phyloP scores from a whole-genome alignment of 352 stramenopile species.

The Globisporangium sylvaticum region DNA sequence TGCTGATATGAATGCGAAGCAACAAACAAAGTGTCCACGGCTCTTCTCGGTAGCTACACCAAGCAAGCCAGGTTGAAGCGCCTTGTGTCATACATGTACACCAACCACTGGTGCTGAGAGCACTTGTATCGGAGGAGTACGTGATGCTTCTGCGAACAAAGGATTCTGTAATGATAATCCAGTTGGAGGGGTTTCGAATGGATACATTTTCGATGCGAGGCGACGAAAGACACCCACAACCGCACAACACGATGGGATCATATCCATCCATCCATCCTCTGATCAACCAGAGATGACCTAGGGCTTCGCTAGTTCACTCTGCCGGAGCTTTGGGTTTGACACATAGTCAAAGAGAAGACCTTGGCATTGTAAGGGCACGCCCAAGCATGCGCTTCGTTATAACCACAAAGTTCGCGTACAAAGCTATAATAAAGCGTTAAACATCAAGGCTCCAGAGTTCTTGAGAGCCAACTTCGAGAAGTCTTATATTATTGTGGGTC shows the following conservation, averaged over 20 bases:
- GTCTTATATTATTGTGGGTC: not conserved
- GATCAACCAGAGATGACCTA: not conserved
- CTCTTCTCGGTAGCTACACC: not conserved
- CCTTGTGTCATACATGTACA: not conserved
- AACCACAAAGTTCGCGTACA: too few species aligned
- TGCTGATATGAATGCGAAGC: not conserved
- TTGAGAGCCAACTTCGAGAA: not conserved
- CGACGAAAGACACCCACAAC: not conserved
- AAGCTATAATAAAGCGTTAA: too few species aligned
- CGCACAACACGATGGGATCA: not conserved
- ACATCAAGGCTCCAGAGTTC: too few species aligned
- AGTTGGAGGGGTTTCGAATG: not conserved
- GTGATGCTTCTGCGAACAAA: too few species aligned
- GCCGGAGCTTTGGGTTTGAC: too few species aligned
- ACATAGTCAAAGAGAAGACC: not conserved
- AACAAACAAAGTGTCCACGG: not conserved
- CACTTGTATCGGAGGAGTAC: too few species aligned
- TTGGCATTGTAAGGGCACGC: too few species aligned
- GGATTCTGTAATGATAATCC: not conserved
- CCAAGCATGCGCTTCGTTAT: too few species aligned
- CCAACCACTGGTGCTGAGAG: not conserved
- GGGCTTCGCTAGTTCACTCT: not conserved
- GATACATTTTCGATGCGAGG: conserved; percentile 1
- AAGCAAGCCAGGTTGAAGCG: not conserved
- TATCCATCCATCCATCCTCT: not conserved